phyloP scores from a whole-genome alignment of 2,329 filamentous ascomycete genomes.

The Knufia fluminis region DNA sequence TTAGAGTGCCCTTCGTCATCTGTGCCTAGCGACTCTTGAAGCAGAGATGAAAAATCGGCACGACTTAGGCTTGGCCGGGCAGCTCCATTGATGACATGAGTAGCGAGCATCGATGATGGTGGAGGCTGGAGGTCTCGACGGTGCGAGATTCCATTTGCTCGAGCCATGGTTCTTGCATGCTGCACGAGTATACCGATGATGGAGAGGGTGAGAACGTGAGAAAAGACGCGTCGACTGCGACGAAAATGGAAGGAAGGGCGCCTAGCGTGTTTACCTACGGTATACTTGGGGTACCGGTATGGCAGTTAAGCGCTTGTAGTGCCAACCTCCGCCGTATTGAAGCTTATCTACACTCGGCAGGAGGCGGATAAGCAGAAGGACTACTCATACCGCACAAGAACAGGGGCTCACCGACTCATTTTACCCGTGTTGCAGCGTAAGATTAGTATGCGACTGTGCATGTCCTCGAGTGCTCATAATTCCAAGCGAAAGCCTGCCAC shows the following conservation, averaged over 20 bases:
- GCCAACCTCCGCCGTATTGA: too few species aligned
- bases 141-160: conserved; percentile 14
- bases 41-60: conserved; percentile 65
- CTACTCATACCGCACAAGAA: too few species aligned
- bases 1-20: conserved; percentile 37
- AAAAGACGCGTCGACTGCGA: background rate
- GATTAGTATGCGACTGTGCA: conserved; percentile 10
- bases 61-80: conserved; percentile 57
- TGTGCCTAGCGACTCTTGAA: conserved; percentile 53
- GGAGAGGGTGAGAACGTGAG: too few species aligned
- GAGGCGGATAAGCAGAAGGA: background rate
- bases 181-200: background rate
- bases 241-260: background rate
- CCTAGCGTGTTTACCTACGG: background rate
- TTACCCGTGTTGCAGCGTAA: background rate
- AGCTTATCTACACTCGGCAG: background rate
- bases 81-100: conserved; percentile 65
- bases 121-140: conserved; percentile 26
- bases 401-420: too few species aligned
- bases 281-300: background rate
- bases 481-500: conserved; percentile 27
- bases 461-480: conserved; percentile 22
- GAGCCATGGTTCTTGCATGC: conserved; percentile 5
- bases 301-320: background rate
- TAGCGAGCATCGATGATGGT: conserved; percentile 74